Evolutionary conservation across 2,329 filamentous ascomycete genomes (phyloP).

Genomic region (Chalara sp.): DNA sequence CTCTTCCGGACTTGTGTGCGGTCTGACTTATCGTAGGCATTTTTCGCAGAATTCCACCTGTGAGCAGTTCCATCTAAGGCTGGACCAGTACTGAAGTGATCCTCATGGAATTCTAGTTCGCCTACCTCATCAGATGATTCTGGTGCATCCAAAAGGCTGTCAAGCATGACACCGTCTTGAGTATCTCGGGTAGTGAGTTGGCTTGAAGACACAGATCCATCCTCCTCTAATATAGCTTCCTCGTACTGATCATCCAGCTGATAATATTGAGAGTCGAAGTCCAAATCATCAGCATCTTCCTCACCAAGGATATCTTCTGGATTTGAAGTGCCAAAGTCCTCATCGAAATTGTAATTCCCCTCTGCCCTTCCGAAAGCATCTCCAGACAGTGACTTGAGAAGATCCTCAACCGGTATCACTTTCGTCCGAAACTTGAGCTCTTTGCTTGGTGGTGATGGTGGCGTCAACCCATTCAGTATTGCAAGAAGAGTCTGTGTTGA

Average conservation of each 20-base stretch:
- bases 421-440: slow-evolving; percentile 82
- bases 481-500: slow-evolving; percentile 88
- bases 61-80: slow-evolving; percentile 61
- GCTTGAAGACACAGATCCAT: slow-evolving; percentile 17
- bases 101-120: slow-evolving; percentile 66
- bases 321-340: slow-evolving; percentile 48
- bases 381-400: slow-evolving; percentile 84
- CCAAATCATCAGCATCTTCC: slow-evolving; percentile 33
- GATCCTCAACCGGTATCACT: slow-evolving; percentile 76
- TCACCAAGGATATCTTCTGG: slow-evolving; percentile 37
- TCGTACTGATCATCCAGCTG: slow-evolving; percentile 29
- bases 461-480: slow-evolving; percentile 71
- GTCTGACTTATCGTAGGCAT: slow-evolving; percentile 64
- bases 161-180: slow-evolving; percentile 39
- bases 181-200: slow-evolving; percentile 31
- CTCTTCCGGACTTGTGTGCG: slow-evolving; percentile 54
- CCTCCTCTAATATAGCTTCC: slow-evolving; percentile 30
- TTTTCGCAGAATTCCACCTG: slow-evolving; percentile 72
- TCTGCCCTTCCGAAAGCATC: slow-evolving; percentile 67
- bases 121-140: slow-evolving; percentile 42
- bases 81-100: slow-evolving; percentile 65
- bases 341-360: slow-evolving; percentile 57
- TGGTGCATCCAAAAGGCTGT: slow-evolving; percentile 32
- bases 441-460: slow-evolving; percentile 75
- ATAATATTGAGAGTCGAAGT: slow-evolving; percentile 41